phyloP scores from a whole-genome alignment of 2,329 filamentous ascomycete species.

The Ophiostoma sp. region DNA sequence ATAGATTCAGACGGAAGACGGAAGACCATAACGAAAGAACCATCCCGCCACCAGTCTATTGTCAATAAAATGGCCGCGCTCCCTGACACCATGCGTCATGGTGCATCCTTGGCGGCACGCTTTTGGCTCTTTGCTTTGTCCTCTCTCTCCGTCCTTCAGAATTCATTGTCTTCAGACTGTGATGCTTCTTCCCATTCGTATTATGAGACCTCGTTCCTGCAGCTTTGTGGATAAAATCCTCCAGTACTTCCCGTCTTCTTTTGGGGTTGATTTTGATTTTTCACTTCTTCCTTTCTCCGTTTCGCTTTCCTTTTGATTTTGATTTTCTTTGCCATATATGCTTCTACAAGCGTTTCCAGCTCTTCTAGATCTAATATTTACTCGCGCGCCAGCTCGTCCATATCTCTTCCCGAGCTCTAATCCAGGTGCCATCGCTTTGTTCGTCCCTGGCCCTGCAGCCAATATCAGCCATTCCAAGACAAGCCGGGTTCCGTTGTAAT shows the following conservation, averaged over 20 bases:
- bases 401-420: not conserved
- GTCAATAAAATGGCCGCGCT: not conserved
- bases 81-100: not conserved
- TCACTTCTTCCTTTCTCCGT: no score
- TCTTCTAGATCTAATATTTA: no score
- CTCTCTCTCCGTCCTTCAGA: not conserved
- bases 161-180: not conserved
- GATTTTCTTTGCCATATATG: no score
- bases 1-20: not conserved
- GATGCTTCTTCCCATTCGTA: no score
- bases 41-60: not conserved
- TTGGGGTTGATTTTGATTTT: no score
- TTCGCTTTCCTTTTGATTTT: no score
- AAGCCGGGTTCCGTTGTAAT: not conserved
- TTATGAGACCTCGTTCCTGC: no score
- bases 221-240: no score
- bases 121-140: not conserved
- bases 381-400: no score
- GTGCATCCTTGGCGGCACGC: conserved; percentile 1
- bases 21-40: not conserved
- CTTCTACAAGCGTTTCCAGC: no score
- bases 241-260: no score
- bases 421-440: not conserved
- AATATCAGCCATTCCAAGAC: not conserved
- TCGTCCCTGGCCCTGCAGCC: conserved; percentile 1